Evolutionary conservation across 805 yeast species (phyloP).

Genomic region (Sugiyamaella smithiae): DNA sequence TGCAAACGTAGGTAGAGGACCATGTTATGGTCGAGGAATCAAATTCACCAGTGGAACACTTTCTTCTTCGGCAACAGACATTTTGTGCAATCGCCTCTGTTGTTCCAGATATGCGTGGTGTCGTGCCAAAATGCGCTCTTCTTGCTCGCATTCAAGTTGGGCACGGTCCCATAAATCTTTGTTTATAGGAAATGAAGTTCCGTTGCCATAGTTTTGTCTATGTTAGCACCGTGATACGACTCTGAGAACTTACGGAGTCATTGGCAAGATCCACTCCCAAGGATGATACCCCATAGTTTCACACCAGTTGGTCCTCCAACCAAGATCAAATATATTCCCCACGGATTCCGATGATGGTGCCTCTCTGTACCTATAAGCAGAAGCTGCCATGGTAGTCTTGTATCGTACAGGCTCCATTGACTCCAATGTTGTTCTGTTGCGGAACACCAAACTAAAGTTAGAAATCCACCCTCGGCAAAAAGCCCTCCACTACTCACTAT

Average conservation of each 20-base stretch:
- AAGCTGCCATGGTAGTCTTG: conserved; percentile 34
- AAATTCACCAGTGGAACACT: neutral
- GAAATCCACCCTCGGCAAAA: conserved; percentile 39
- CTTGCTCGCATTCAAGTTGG: conserved; percentile 35
- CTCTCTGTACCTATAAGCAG: conserved; percentile 38
- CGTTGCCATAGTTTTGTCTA: conserved; percentile 38
- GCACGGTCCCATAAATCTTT: conserved; percentile 28
- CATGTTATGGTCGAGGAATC: no score
- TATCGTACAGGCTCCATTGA: conserved; percentile 41
- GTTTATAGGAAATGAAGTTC: conserved; percentile 35
- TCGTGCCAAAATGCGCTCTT: conserved; percentile 16
- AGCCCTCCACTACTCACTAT: conserved; percentile 25
- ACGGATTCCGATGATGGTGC: conserved; percentile 43
- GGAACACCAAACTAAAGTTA: conserved; percentile 43
- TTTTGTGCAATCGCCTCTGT: conserved; percentile 1
- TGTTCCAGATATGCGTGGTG: conserved; percentile 12
- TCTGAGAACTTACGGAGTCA: conserved; percentile 30
- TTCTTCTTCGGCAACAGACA: neutral
- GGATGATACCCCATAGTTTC: conserved; percentile 69
- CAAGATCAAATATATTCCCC: conserved; percentile 78
- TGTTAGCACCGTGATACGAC: neutral
- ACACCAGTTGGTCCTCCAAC: conserved; percentile 58
- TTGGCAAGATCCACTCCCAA: conserved; percentile 72
- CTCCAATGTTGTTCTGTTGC: conserved; percentile 81
- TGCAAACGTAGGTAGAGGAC: no score